A percentile compares a stretch with the other conserved stretches of the same genome.
Evolutionary conservation across 768 basidiomycete species (phyloP).

Genomic region (Boletus insuetus): DNA sequence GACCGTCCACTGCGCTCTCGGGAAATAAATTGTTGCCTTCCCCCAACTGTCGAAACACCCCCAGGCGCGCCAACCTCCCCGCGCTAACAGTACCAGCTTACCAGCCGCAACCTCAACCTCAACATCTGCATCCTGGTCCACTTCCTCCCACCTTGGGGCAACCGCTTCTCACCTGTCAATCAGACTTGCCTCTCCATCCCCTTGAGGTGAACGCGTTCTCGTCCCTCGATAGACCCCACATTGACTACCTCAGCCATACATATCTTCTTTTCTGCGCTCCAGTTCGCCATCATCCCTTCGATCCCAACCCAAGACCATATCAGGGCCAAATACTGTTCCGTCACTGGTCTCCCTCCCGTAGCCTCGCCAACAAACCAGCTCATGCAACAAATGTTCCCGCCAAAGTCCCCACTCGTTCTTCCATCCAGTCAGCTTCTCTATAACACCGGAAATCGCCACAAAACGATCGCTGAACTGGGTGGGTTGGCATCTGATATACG

Average conservation of each 20-base stretch:
- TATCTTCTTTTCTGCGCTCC: neutral
- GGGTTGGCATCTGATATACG: too few species aligned
- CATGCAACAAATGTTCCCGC: too few species aligned
- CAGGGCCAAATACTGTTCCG: neutral
- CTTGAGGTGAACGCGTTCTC: neutral
- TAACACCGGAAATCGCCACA: too few species aligned
- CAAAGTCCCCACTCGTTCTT: too few species aligned
- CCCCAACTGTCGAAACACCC: neutral
- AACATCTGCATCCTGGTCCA: too few species aligned
- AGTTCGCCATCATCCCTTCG: too few species aligned
- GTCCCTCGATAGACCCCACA: neutral
- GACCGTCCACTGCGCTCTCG: neutral
- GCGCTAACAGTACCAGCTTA: too few species aligned
- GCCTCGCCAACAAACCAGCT: too few species aligned
- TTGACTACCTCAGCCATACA: neutral
- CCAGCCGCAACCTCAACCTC: neutral
- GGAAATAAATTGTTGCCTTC: neutral
- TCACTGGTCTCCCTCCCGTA: neutral
- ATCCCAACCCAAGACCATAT: too few species aligned
- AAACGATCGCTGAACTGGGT: too few species aligned
- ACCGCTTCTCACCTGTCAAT: too few species aligned
- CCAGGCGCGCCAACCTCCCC: neutral
- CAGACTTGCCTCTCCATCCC: neutral
- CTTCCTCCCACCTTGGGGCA: neutral
- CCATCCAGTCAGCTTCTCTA: too few species aligned